Conservation (phyloP, 805 yeast genomes). For the Monosporozyma yasuniensis region DNA sequence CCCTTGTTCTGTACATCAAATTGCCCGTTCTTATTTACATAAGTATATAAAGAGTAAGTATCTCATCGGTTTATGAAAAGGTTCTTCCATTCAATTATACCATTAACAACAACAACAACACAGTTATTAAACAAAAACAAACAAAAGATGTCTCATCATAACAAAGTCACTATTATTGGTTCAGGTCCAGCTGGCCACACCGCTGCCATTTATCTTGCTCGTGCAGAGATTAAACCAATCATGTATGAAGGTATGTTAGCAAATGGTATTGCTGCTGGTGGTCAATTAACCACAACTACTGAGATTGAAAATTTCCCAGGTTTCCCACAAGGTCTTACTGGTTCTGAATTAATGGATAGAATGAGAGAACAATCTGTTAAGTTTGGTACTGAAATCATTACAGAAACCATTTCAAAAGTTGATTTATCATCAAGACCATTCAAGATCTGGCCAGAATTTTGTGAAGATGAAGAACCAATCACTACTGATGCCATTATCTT, state of each 20-base stretch:
- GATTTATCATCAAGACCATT: conserved; percentile 85
- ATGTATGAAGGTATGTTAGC: conserved; percentile 93
- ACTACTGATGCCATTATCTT: conserved; percentile 87
- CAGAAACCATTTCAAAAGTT: conserved; percentile 90
- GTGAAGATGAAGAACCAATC: conserved; percentile 83
- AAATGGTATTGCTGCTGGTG: conserved; percentile 98
- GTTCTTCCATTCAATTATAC: too few species aligned
- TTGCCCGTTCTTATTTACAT: too few species aligned
- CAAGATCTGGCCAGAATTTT: conserved; percentile 94
- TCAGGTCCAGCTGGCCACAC: conserved; percentile 99
- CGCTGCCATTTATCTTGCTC: conserved; percentile 91
- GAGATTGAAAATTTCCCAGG: conserved; percentile 99
- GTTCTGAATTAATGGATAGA: conserved; percentile 81
- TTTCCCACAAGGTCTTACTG: conserved; percentile 87
- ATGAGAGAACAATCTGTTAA: conserved; percentile 83
- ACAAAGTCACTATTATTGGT: conserved; percentile 81
- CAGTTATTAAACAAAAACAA: neutral
- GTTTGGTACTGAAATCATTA: conserved; percentile 89
- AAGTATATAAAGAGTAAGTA: too few species aligned
- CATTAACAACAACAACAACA: neutral
- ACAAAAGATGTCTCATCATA: conserved; percentile 61
- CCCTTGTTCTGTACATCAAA: too few species aligned
- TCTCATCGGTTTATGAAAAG: too few species aligned
- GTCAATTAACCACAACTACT: conserved; percentile 97
- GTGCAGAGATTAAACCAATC: conserved; percentile 93